Percentiles rank a stretch among this genome's conserved stretches.
Evolutionary conservation across 192 early-diverging fungal species (phyloP).

Genomic region (Ambispora gerdemannii): DNA sequence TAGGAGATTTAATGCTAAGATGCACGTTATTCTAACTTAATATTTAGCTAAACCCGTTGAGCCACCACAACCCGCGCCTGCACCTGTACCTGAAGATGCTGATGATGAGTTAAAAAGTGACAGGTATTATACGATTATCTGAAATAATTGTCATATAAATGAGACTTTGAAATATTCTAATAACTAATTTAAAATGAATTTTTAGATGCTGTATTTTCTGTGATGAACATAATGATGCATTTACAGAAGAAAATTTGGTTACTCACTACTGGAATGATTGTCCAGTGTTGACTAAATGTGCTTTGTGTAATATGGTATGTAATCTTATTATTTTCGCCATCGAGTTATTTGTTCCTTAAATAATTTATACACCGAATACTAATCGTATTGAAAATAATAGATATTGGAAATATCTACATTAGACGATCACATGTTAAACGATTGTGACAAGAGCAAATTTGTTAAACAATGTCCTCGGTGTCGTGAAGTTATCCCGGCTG

Average conservation of each 20-base stretch:
- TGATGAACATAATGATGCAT: constrained; percentile 56
- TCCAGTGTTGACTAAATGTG: constrained; percentile 66
- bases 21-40: too few relatives aligned
- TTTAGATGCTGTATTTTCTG: constrained; percentile 72
- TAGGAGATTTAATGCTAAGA: too few relatives aligned
- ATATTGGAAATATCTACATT: constrained; percentile 70
- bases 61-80: neutral
- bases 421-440: constrained; percentile 58
- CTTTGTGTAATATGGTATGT: constrained; percentile 67
- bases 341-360: too few relatives aligned
- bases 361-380: too few relatives aligned
- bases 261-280: constrained; percentile 78
- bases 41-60: neutral
- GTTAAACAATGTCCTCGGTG: constrained; percentile 62
- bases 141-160: too few relatives aligned
- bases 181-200: neutral
- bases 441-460: constrained; percentile 59
- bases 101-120: constrained; percentile 11
- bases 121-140: too few relatives aligned
- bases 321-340: neutral
- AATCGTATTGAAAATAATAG: constrained; percentile 37
- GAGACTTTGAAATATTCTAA: too few relatives aligned
- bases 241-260: constrained; percentile 69
- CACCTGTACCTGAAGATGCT: neutral
- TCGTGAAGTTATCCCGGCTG: constrained; percentile 55